phyloP scores from a whole-genome alignment of 2,329 filamentous ascomycete species.

The Paecilomyces dactylethromorphus region DNA sequence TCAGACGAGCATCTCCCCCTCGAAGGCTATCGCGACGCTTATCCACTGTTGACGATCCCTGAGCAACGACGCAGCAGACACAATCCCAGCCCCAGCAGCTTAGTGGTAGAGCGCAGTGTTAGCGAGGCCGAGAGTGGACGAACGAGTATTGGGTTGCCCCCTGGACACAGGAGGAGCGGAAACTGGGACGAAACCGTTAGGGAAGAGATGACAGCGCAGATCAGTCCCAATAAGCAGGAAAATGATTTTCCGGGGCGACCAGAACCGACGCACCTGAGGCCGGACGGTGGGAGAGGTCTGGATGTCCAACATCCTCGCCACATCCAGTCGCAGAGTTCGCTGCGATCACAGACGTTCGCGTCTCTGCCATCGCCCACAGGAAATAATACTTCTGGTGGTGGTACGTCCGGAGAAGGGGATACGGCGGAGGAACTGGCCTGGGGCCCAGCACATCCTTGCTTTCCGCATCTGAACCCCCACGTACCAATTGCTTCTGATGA shows the following conservation, averaged over 20 bases:
- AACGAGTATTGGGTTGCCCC: slow-evolving; percentile 48
- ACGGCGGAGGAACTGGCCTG: slow-evolving; percentile 70
- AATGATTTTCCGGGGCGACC: slow-evolving; percentile 21
- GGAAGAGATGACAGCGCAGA: slow-evolving; percentile 18
- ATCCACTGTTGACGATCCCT: slow-evolving; percentile 51
- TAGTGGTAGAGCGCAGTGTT: slow-evolving; percentile 43
- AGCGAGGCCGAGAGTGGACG: slow-evolving; percentile 42
- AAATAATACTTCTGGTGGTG: slow-evolving; percentile 21
- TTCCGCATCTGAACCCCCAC: slow-evolving; percentile 86
- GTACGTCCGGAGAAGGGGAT: slow-evolving; percentile 42
- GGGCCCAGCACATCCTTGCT: slow-evolving; percentile 92
- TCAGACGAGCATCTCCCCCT: slow-evolving; percentile 29
- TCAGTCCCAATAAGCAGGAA: slow-evolving; percentile 18
- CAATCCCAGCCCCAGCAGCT: slow-evolving; percentile 39
- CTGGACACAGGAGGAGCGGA: slow-evolving; percentile 31
- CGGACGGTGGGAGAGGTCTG: slow-evolving; percentile 10
- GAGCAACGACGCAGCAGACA: slow-evolving; percentile 51
- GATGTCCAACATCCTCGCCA: slow-evolving; percentile 31
- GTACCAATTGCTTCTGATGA: slow-evolving; percentile 71
- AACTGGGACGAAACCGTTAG: slow-evolving; percentile 4
- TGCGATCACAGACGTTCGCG: slow-evolving; percentile 34
- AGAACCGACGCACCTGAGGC: slow-evolving; percentile 21
- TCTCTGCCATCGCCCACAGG: slow-evolving; percentile 32
- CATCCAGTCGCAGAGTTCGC: slow-evolving; percentile 33
- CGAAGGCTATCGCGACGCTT: slow-evolving; percentile 40